Percentiles rank a stretch among this genome's conserved stretches.
phyloP scores from a whole-genome alignment of 495 filamentous ascomycete species.

The Schizothecium vesticola region DNA sequence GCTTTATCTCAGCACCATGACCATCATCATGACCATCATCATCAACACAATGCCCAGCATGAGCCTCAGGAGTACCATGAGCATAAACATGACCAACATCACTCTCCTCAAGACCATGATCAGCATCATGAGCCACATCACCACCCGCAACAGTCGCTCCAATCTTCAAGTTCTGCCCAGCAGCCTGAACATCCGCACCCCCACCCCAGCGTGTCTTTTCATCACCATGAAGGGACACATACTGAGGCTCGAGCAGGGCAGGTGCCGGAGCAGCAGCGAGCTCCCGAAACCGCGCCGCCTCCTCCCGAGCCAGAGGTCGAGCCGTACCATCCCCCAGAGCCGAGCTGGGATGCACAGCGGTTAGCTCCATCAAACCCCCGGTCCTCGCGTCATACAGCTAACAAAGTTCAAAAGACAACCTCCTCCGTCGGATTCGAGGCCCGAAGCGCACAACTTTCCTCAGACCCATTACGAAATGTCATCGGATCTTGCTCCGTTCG shows the following conservation, averaged over 20 bases:
- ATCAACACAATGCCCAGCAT: slow-evolving; percentile 6
- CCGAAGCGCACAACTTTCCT: slow-evolving; percentile 75
- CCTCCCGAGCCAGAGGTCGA: slow-evolving; percentile 26
- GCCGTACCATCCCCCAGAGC: slow-evolving; percentile 22
- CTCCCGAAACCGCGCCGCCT: slow-evolving; percentile 15
- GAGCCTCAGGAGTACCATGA: slow-evolving; percentile 14
- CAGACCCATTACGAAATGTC: slow-evolving; percentile 71
- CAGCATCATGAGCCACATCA: slow-evolving; percentile 4
- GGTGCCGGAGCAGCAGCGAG: slow-evolving; percentile 29
- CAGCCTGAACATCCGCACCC: slow-evolving; percentile 19
- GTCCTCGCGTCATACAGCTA: background rate
- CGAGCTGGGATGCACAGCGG: slow-evolving; percentile 40
- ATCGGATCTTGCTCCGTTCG: slow-evolving; percentile 60
- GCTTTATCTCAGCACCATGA: slow-evolving; percentile 17
- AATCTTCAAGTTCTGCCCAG: slow-evolving; percentile 19
- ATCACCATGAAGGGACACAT: slow-evolving; percentile 26
- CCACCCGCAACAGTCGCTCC: slow-evolving; percentile 12
- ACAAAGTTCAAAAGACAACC: slow-evolving; percentile 50
- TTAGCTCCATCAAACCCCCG: slow-evolving; percentile 15
- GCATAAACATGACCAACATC: slow-evolving; percentile 6
- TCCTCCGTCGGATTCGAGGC: slow-evolving; percentile 66
- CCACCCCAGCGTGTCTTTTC: slow-evolving; percentile 28
- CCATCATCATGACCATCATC: slow-evolving; percentile 1
- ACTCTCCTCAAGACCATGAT: slow-evolving; percentile 12
- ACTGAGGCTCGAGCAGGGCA: slow-evolving; percentile 40